These are phyloP conservation scores for Marsdenia floribunda DNA, from an alignment of 257 asterid species.

Conservation along the genomic window DNA sequence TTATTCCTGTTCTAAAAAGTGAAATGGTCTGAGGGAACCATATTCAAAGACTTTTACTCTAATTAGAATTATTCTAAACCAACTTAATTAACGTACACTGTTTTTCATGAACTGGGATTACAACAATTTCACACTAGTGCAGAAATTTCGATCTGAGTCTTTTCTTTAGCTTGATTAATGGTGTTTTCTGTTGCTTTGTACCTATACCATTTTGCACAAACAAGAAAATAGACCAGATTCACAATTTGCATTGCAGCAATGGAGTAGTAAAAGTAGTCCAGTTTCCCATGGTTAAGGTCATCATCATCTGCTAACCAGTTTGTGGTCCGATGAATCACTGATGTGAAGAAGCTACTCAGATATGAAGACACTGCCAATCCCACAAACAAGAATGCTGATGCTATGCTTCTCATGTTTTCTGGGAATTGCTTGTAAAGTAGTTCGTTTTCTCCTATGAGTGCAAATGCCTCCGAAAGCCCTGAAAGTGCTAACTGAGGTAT, in stretches of 20 bases:
- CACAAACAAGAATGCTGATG: constrained; percentile 55
- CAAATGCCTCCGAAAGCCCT: constrained; percentile 65
- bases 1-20: too few species aligned
- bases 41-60: too few species aligned
- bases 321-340: constrained; percentile 40
- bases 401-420: constrained; percentile 81
- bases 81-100: too few species aligned
- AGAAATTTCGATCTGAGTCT: background rate
- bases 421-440: constrained; percentile 70
- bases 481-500: constrained; percentile 59
- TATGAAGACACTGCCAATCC: constrained; percentile 60
- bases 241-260: constrained; percentile 39
- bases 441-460: constrained; percentile 55
- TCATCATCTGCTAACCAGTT: constrained; percentile 81
- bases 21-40: too few species aligned
- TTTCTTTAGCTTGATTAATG: background rate
- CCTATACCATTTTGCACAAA: constrained; percentile 62
- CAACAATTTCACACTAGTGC: background rate
- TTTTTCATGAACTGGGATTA: background rate
- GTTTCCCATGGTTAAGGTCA: constrained; percentile 63
- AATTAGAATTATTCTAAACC: too few species aligned
- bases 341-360: constrained; percentile 41
- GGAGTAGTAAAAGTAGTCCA: constrained; percentile 63
- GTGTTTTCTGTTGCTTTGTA: constrained; percentile 44
- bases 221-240: constrained; percentile 46